Evolutionary conservation across 148 eudicot species (phyloP).

Genomic region (Chenopodium quinoa): DNA sequence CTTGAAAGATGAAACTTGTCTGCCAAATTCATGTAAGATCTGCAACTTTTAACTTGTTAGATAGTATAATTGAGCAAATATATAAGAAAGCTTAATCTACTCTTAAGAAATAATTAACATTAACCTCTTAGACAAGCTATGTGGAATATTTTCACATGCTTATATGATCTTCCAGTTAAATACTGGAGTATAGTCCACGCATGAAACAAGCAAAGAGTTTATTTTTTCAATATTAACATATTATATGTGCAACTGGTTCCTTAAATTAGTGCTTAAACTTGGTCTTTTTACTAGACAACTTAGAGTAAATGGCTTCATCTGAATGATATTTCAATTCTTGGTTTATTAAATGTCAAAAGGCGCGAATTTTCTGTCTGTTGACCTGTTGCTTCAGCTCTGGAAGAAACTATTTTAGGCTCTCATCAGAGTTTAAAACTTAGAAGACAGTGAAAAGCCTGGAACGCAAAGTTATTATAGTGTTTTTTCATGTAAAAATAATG

Average conservation of each 20-base stretch:
- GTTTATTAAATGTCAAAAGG: neutral
- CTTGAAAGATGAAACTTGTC: conserved; percentile 5
- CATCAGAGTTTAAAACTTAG: neutral
- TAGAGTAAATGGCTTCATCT: neutral
- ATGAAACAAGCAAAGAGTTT: neutral
- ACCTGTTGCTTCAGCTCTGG: neutral
- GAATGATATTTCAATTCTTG: neutral
- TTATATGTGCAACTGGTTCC: neutral
- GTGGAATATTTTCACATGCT: conserved; percentile 10
- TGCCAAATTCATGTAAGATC: neutral
- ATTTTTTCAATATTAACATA: neutral
- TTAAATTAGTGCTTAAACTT: neutral
- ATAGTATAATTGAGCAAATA: neutral
- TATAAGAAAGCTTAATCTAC: neutral
- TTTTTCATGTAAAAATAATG: neutral
- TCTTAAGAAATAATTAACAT: neutral
- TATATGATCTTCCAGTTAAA: neutral
- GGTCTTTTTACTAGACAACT: neutral
- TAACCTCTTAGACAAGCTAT: neutral
- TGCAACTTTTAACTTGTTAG: neutral
- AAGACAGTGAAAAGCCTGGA: neutral
- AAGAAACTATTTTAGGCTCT: neutral
- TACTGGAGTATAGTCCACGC: neutral
- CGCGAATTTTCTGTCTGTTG: neutral
- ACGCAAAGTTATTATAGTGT: no score